Evolutionary conservation across 805 yeast genomes (phyloP).

Genomic region (Hanseniaspora guilliermondii): DNA sequence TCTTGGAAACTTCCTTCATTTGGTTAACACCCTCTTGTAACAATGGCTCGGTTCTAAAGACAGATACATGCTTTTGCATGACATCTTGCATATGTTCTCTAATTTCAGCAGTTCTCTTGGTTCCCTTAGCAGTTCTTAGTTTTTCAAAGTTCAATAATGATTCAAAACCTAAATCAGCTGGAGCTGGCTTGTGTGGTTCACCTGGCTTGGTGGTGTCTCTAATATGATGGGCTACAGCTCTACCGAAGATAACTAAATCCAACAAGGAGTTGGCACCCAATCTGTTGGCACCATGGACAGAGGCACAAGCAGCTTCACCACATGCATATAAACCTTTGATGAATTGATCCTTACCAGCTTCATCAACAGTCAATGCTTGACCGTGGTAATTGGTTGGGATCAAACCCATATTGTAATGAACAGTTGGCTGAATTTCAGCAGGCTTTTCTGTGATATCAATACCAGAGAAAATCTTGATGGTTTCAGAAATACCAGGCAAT

Average conservation of each 20-base stretch:
- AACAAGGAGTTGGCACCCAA: conserved; percentile 95
- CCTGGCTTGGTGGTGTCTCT: conserved; percentile 78
- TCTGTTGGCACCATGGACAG: conserved; percentile 99
- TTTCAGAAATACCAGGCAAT: conserved; percentile 97
- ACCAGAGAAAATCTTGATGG: conserved; percentile 97
- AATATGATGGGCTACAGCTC: conserved; percentile 93
- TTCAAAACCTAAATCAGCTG: conserved; percentile 79
- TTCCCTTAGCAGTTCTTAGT: conserved; percentile 74
- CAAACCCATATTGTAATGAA: conserved; percentile 99
- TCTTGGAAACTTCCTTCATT: conserved; percentile 61
- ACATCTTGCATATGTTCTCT: conserved; percentile 87
- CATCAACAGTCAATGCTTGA: conserved; percentile 76
- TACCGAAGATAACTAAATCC: conserved; percentile 94
- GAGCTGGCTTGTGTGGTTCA: conserved; percentile 66
- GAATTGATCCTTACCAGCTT: conserved; percentile 74
- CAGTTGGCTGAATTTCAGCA: conserved; percentile 95
- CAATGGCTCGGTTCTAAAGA: conserved; percentile 85
- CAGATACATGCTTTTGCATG: conserved; percentile 95
- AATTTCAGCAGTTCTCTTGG: conserved; percentile 71
- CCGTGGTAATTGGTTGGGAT: conserved; percentile 96
- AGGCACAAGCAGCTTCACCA: conserved; percentile 99
- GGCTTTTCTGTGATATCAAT: conserved; percentile 99
- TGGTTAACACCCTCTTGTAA: conserved; percentile 82
- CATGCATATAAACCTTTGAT: conserved; percentile 92
- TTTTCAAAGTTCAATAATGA: conserved; percentile 83